These are phyloP conservation scores for Sphagnum fallax DNA, from an alignment of 228 moss, liverwort and hornwort genomes.

Conservation along the genomic window DNA sequence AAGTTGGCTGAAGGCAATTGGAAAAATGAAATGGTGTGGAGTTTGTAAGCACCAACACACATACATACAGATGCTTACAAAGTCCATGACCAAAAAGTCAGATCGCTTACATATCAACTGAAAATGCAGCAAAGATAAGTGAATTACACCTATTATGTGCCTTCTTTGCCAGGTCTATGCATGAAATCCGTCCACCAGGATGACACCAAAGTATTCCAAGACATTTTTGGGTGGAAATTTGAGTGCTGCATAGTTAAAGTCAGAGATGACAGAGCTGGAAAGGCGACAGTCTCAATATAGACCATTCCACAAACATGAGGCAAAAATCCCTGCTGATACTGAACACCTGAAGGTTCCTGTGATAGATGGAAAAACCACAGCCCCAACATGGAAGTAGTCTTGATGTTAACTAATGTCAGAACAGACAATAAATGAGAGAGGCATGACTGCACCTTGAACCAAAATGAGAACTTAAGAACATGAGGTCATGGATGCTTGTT, in stretches of 20 bases:
- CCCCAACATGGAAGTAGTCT: too few species aligned
- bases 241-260: not conserved
- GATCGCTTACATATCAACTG: not conserved
- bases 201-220: constrained; percentile 18
- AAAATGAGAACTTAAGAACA: too few species aligned
- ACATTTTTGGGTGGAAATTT: constrained; percentile 25
- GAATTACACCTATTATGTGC: not conserved
- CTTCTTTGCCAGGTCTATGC: constrained; percentile 27
- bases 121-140: too few species aligned
- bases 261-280: not conserved
- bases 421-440: too few species aligned
- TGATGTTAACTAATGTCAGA: too few species aligned
- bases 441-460: too few species aligned
- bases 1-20: too few species aligned
- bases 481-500: too few species aligned
- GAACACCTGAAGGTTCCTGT: not conserved
- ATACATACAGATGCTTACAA: too few species aligned
- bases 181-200: constrained; percentile 18
- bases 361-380: too few species aligned
- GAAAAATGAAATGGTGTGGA: too few species aligned
- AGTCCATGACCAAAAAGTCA: not conserved
- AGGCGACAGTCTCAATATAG: constrained; percentile 49
- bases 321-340: too few species aligned
- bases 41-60: not conserved
- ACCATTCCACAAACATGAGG: not conserved